These are phyloP conservation scores for Colletotrichum euphorbiae DNA, from an alignment of 2,329 filamentous ascomycete genomes.

Conservation along the genomic window DNA sequence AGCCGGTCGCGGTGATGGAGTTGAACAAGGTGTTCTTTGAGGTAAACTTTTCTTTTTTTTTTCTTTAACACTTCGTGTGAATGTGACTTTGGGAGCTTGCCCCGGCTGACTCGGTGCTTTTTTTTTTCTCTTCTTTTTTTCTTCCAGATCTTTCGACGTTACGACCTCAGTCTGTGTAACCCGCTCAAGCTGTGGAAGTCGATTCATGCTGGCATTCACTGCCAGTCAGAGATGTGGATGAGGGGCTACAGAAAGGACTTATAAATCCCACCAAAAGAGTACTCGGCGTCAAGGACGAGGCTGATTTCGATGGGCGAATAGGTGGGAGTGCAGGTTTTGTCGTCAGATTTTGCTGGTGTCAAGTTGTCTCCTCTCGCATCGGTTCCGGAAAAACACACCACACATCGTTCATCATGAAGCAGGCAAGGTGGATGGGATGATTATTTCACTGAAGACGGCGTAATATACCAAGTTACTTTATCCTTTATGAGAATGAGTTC, in stretches of 20 bases:
- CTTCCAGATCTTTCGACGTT: slow-evolving; percentile 45
- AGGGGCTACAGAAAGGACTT: slow-evolving; percentile 4
- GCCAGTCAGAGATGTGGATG: slow-evolving; percentile 47
- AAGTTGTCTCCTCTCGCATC: too few species aligned
- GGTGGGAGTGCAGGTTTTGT: too few species aligned
- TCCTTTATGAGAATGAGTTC: too few species aligned
- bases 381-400: too few species aligned
- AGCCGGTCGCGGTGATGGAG: slow-evolving; percentile 52
- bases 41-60: slow-evolving; percentile 42
- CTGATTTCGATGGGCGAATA: background rate
- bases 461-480: too few species aligned
- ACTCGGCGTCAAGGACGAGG: background rate
- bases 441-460: too few species aligned
- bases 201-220: slow-evolving; percentile 47
- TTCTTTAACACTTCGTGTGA: too few species aligned
- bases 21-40: slow-evolving; percentile 56
- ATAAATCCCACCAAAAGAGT: background rate
- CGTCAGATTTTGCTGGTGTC: too few species aligned
- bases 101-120: background rate
- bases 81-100: too few species aligned
- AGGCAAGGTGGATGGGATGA: too few species aligned
- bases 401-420: too few species aligned
- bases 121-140: background rate
- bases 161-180: slow-evolving; percentile 48
- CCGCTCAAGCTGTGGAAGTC: slow-evolving; percentile 48